Percentiles rank a stretch among this genome's conserved stretches.
phyloP scores from a whole-genome alignment of 805 yeast genomes.

The Monosporozyma solicola region DNA sequence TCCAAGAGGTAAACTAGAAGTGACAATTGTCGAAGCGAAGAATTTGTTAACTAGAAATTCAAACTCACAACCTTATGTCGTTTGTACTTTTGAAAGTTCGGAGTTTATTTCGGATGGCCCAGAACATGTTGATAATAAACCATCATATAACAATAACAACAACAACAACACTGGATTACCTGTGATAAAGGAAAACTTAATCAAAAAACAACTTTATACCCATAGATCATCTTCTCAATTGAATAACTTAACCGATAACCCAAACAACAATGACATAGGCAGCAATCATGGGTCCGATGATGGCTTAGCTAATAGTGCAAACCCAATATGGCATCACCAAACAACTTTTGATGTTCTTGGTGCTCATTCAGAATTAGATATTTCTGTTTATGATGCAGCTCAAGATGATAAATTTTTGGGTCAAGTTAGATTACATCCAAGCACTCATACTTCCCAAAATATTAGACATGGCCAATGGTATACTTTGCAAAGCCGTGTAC shows the following conservation, averaged over 20 bases:
- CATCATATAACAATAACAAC: slow-evolving; percentile 16
- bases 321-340: slow-evolving; percentile 84
- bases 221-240: slow-evolving; percentile 39
- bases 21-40: slow-evolving; percentile 72
- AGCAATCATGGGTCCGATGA: not conserved
- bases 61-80: slow-evolving; percentile 74
- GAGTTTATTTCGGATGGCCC: slow-evolving; percentile 85
- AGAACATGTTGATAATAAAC: slow-evolving; percentile 31
- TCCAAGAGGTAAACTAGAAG: slow-evolving; percentile 77
- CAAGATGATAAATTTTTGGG: slow-evolving; percentile 81
- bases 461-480: slow-evolving; percentile 62
- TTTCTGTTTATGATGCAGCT: slow-evolving; percentile 83
- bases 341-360: slow-evolving; percentile 89
- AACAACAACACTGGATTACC: slow-evolving; percentile 13
- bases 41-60: slow-evolving; percentile 49
- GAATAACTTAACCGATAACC: slow-evolving; percentile 19
- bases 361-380: slow-evolving; percentile 71
- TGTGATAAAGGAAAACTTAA: slow-evolving; percentile 20
- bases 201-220: slow-evolving; percentile 34
- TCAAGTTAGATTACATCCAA: slow-evolving; percentile 65
- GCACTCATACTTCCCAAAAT: slow-evolving; percentile 28
- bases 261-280: not conserved
- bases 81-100: slow-evolving; percentile 83
- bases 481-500: slow-evolving; percentile 58
- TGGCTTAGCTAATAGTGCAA: slow-evolving; percentile 1